Evolutionary conservation across 2,329 filamentous ascomycete genomes (phyloP), one percentile per base, ranked within the genome.

Genomic region (Pestalotiopsis sp.): DNA sequence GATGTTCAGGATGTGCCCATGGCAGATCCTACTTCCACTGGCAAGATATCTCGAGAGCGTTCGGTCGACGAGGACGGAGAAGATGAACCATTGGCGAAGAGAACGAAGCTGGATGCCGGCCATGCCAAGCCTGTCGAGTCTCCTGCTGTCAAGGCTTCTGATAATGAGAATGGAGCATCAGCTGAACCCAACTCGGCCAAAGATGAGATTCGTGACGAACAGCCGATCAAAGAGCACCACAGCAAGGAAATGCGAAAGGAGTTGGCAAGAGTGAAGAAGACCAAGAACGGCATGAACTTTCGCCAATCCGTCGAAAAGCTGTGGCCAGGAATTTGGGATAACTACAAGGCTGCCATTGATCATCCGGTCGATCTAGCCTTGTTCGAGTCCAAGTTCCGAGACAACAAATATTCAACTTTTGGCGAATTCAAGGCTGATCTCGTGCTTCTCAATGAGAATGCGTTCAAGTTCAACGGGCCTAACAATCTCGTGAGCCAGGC

Each of bases 341-440:
- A 94, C 71, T 93, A 92, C 71, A 83, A 88, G 1, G 84, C 91
- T 45, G 90, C 83, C 70, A 82, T 98, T 73, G 88, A 90, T 49
- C 87, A 91, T 38, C 95, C 95, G 0, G 95, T 97, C 85, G 95
- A 98, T 79, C 86, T 99, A 49, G 86, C 87, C 52, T 91, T 91
- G 11, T 93, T 99, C 76, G 95, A 98, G 77, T 85, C 87, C 66
- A 95, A 93, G 72, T 80, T 98, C 45, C 93, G 93, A 75, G 86
- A 89, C 38, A 86, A 88, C 66, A 81, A 86, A 62, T 98, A 98
- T 78, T 76, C 80, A 9, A 90, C 87, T 5, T 86, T 94, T n/a
- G 89, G 91, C 65, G 90, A 90, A 4, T 91, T 97, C 77, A 89
- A 91, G 73, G 84, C 85, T 60, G 94, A 97, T 75, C 86, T 98